Conservation (phyloP, 768 basidiomycete genomes). For the Suillus paluster region DNA sequence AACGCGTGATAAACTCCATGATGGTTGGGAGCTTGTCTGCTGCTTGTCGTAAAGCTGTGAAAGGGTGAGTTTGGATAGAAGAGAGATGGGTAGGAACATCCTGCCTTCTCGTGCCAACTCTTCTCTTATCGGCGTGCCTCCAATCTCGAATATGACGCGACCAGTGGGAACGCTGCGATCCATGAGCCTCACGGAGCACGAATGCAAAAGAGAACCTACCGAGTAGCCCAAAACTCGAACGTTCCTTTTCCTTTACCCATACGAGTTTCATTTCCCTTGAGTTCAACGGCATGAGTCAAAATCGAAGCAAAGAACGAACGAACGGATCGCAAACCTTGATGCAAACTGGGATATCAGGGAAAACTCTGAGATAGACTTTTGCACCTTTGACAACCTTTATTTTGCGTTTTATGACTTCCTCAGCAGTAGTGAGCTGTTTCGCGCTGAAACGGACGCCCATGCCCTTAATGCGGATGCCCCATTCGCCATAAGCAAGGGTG, state of each 20-base stretch:
- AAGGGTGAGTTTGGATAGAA: constrained; percentile 6
- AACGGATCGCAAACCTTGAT: too few species aligned
- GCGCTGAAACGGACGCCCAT: constrained; percentile 82
- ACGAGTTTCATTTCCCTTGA: constrained; percentile 94
- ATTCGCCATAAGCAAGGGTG: constrained; percentile 89
- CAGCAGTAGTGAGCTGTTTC: constrained; percentile 81
- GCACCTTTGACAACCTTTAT: constrained; percentile 88
- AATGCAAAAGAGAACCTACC: constrained; percentile 49
- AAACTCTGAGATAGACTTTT: too few species aligned
- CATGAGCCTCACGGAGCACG: neutral
- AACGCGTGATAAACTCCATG: constrained; percentile 82
- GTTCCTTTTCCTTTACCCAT: constrained; percentile 99
- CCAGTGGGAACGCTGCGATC: constrained; percentile 76
- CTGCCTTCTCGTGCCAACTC: constrained; percentile 91
- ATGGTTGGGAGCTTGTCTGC: constrained; percentile 83
- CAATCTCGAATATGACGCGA: constrained; percentile 93
- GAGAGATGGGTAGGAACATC: constrained; percentile 21
- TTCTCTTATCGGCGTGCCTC: constrained; percentile 86
- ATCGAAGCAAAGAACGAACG: constrained; percentile 19
- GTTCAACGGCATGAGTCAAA: neutral
- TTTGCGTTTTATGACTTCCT: constrained; percentile 88
- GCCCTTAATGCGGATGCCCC: constrained; percentile 88
- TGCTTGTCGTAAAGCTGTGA: constrained; percentile 81
- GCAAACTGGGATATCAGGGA: constrained; percentile 97
- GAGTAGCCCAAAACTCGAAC: constrained; percentile 96